phyloP scores from a whole-genome alignment of 2,329 filamentous ascomycete genomes.

The Chaetomiaceae sp. region DNA sequence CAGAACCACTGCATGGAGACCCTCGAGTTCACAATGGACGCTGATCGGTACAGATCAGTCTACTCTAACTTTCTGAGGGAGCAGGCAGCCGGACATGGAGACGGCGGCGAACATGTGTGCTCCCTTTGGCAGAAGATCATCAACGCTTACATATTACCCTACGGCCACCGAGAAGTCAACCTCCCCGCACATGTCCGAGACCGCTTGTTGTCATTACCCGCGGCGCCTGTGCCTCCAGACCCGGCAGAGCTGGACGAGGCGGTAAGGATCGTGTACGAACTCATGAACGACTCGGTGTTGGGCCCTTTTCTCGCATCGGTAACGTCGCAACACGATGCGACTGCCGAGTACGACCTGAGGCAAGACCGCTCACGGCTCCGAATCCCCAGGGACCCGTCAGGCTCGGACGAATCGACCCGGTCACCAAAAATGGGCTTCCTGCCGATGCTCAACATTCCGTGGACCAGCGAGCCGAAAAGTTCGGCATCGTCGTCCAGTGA shows the following conservation, averaged over 20 bases:
- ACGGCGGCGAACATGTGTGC: conserved; percentile 62
- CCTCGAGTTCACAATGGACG: conserved; percentile 93
- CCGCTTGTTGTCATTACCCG: conserved; percentile 63
- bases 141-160: conserved; percentile 84
- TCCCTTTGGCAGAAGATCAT: conserved; percentile 84
- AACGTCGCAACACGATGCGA: conserved; percentile 34
- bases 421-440: conserved; percentile 44
- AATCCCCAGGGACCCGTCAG: conserved; percentile 34
- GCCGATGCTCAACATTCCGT: conserved; percentile 39
- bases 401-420: conserved; percentile 36
- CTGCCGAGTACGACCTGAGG: conserved; percentile 34
- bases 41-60: conserved; percentile 71
- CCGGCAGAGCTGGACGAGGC: conserved; percentile 77
- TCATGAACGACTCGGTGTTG: conserved; percentile 96
- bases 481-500: conserved; percentile 46
- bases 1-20: conserved; percentile 97
- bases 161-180: conserved; percentile 83
- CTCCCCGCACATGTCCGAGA: conserved; percentile 83
- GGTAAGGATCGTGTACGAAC: conserved; percentile 82
- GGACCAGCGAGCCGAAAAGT: conserved; percentile 35
- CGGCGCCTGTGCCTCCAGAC: conserved; percentile 57
- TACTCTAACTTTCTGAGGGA: conserved; percentile 43
- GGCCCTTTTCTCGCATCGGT: conserved; percentile 81
- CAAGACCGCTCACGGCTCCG: conserved; percentile 39
- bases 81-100: conserved; percentile 37